These are phyloP conservation scores for Bruguiera hainesii DNA, from an alignment of 441 rosid genomes.

Conservation along the genomic window DNA sequence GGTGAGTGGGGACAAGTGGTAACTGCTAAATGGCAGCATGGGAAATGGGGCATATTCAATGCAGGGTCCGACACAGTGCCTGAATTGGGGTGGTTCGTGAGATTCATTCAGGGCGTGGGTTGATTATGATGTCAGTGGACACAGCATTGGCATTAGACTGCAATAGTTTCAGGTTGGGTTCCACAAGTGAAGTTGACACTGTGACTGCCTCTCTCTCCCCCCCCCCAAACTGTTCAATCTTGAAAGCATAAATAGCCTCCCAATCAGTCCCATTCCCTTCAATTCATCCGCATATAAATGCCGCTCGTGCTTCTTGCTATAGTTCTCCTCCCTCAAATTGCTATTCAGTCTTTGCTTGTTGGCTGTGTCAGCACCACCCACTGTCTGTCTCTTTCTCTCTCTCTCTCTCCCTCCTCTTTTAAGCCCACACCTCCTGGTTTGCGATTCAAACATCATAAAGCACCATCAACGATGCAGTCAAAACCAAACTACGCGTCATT, in stretches of 20 bases:
- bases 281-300: neutral
- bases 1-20: neutral
- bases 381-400: conserved; percentile 3
- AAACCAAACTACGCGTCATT: conserved; percentile 9
- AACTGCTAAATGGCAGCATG: neutral
- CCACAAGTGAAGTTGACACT: too few relatives aligned
- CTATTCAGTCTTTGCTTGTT: neutral
- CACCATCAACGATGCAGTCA: conserved; percentile 60
- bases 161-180: too few relatives aligned
- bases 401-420: conserved; percentile 22
- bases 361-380: conserved; percentile 46
- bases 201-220: too few relatives aligned
- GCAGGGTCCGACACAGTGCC: conserved; percentile 21
- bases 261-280: too few relatives aligned
- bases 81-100: conserved; percentile 19
- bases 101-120: conserved; percentile 24
- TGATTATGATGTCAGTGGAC: too few relatives aligned
- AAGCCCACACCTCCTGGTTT: conserved; percentile 62
- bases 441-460: conserved; percentile 40
- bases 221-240: too few relatives aligned
- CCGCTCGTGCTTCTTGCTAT: conserved; percentile 8
- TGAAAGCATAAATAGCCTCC: too few relatives aligned
- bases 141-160: too few relatives aligned
- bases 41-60: neutral
- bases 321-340: neutral